A percentile compares a stretch with the other conserved stretches of the same genome.
These are phyloP conservation scores for Neospermospora avenae DNA, from an alignment of 2,329 filamentous ascomycete genomes.

Conservation along the genomic window DNA sequence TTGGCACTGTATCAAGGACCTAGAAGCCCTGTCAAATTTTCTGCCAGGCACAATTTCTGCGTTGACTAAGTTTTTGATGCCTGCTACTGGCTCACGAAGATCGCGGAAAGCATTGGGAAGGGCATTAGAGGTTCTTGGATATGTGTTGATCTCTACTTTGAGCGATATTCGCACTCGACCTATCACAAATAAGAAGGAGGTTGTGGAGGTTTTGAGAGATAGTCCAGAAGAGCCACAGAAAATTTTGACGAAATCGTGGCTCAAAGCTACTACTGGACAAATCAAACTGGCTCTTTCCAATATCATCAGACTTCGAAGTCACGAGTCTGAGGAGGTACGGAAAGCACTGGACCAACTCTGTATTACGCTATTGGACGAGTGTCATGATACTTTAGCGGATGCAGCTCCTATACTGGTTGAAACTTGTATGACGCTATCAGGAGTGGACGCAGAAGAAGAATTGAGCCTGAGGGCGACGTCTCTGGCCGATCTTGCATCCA, in stretches of 20 bases:
- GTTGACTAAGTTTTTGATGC: slow-evolving; percentile 67
- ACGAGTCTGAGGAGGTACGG: slow-evolving; percentile 67
- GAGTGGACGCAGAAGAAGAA: slow-evolving; percentile 44
- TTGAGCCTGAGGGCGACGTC: slow-evolving; percentile 41
- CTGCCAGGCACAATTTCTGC: slow-evolving; percentile 84
- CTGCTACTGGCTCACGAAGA: slow-evolving; percentile 60
- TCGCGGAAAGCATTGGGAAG: slow-evolving; percentile 61
- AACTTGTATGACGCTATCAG: slow-evolving; percentile 68
- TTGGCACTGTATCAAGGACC: slow-evolving; percentile 63
- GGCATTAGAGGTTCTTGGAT: slow-evolving; percentile 56
- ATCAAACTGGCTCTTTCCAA: slow-evolving; percentile 79
- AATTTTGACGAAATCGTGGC: slow-evolving; percentile 56
- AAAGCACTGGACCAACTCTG: slow-evolving; percentile 68
- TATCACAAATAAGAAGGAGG: slow-evolving; percentile 30
- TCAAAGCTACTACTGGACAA: slow-evolving; percentile 75
- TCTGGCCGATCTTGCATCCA: slow-evolving; percentile 59
- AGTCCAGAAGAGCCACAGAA: slow-evolving; percentile 36
- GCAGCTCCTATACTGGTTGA: slow-evolving; percentile 73
- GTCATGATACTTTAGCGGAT: slow-evolving; percentile 66
- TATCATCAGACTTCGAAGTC: slow-evolving; percentile 70
- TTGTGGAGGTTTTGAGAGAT: slow-evolving; percentile 28
- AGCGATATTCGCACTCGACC: slow-evolving; percentile 53
- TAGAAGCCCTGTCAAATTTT: slow-evolving; percentile 76
- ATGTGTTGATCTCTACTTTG: slow-evolving; percentile 52
- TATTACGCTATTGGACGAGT: slow-evolving; percentile 72